These are phyloP conservation scores for Glycine soja DNA, from an alignment of 306 rosid species.

Conservation along the genomic window DNA sequence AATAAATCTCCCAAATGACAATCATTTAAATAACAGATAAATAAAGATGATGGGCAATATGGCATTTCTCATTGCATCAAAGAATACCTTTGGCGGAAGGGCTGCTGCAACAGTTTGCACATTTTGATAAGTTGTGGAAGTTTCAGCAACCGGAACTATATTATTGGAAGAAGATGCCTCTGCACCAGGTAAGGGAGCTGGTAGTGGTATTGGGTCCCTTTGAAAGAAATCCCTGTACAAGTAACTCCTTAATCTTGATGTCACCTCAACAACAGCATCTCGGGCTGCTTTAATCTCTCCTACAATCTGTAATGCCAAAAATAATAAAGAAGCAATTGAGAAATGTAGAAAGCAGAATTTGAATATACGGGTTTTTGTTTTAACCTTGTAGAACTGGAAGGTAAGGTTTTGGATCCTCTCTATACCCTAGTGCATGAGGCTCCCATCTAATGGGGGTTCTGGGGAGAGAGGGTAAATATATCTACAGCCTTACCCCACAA, in stretches of 20 bases:
- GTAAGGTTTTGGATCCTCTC: constrained; percentile 36
- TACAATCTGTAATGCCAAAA: constrained; percentile 66
- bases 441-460: background rate
- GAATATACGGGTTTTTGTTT: constrained; percentile 36
- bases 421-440: background rate
- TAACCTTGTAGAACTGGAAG: constrained; percentile 18
- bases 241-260: constrained; percentile 83
- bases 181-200: constrained; percentile 53
- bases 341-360: constrained; percentile 39
- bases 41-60: background rate
- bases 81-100: constrained; percentile 69
- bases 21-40: constrained; percentile 7
- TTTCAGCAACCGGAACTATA: constrained; percentile 56
- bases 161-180: constrained; percentile 67
- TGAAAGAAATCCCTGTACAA: constrained; percentile 77
- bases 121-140: constrained; percentile 62
- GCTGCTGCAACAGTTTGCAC: constrained; percentile 57
- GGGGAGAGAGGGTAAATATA: background rate
- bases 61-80: constrained; percentile 26
- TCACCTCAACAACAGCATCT: constrained; percentile 91
- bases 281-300: constrained; percentile 96
- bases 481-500: background rate
- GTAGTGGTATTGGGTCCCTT: constrained; percentile 65
- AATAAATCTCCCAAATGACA: constrained; percentile 34
- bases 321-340: constrained; percentile 35